Percentiles rank a stretch among this genome's conserved stretches.
phyloP scores from a whole-genome alignment of 768 basidiomycete genomes.

The Suillus americanus region DNA sequence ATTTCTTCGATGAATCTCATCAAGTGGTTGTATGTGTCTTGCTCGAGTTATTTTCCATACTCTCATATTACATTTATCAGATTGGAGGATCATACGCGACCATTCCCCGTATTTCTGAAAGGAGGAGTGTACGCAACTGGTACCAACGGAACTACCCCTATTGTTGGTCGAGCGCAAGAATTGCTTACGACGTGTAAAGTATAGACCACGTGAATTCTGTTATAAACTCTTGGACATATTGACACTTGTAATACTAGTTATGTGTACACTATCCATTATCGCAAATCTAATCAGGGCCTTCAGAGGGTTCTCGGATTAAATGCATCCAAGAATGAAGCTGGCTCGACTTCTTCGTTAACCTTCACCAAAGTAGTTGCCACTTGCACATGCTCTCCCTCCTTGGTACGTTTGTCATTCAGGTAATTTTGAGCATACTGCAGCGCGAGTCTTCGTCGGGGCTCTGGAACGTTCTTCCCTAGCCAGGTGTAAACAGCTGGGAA shows the following conservation, averaged over 20 bases:
- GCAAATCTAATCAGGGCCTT: not conserved
- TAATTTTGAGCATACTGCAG: constrained; percentile 57
- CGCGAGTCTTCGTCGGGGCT: constrained; percentile 47
- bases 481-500: constrained; percentile 55
- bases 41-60: not conserved
- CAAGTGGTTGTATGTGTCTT: constrained; percentile 73
- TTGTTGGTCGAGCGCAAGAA: constrained; percentile 78
- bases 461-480: constrained; percentile 51
- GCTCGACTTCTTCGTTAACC: constrained; percentile 45
- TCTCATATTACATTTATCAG: constrained; percentile 37
- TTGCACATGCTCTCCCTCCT: constrained; percentile 15
- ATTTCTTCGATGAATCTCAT: constrained; percentile 91
- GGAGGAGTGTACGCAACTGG: constrained; percentile 83
- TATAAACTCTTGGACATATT: not conserved
- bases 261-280: not conserved
- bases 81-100: constrained; percentile 90
- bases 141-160: constrained; percentile 92
- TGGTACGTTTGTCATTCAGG: constrained; percentile 38
- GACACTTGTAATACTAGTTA: not conserved
- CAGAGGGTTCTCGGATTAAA: not conserved
- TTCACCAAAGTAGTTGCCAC: constrained; percentile 18
- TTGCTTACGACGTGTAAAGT: constrained; percentile 51
- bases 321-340: constrained; percentile 39
- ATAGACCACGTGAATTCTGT: not conserved
- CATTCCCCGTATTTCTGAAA: constrained; percentile 75